Percentiles rank a stretch among this genome's conserved stretches.
Conservation (phyloP, 441 rosid genomes). For the Adansonia madagascariensis region DNA sequence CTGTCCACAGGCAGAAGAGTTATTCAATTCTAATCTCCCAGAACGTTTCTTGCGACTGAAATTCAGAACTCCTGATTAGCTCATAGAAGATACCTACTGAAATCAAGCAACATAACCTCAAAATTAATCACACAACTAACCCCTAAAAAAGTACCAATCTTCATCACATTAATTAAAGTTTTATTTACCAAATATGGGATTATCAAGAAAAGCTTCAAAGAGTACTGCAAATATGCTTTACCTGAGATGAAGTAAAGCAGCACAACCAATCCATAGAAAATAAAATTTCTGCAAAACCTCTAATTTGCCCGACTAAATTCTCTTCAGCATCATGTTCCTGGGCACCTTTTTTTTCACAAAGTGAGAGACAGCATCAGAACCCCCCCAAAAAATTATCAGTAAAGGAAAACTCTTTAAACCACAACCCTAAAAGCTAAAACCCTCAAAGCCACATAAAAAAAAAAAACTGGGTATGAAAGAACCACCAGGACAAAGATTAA, state of each 20-base stretch:
- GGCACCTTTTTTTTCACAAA: slow-evolving; percentile 27
- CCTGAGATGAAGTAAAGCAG: slow-evolving; percentile 70
- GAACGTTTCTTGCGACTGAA: slow-evolving; percentile 23
- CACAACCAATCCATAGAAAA: slow-evolving; percentile 63
- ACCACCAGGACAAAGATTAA: slow-evolving; percentile 39
- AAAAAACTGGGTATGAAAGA: slow-evolving; percentile 34
- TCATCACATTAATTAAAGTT: neutral
- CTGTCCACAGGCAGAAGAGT: slow-evolving; percentile 11
- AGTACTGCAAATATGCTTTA: slow-evolving; percentile 25
- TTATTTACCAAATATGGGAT: slow-evolving; percentile 4
- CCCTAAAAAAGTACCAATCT: neutral
- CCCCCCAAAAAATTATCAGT: slow-evolving; percentile 21
- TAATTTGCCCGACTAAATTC: slow-evolving; percentile 34
- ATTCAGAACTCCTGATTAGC: slow-evolving; percentile 16
- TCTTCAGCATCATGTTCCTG: slow-evolving; percentile 34
- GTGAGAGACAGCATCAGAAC: slow-evolving; percentile 43
- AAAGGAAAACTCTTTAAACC: slow-evolving; percentile 28
- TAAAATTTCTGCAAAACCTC: slow-evolving; percentile 34
- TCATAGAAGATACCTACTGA: slow-evolving; percentile 8
- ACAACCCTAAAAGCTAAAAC: slow-evolving; percentile 32
- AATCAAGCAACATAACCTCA: slow-evolving; percentile 1
- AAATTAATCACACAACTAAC: neutral
- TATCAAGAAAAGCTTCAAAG: slow-evolving; percentile 12
- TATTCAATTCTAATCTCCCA: slow-evolving; percentile 11
- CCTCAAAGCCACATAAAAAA: slow-evolving; percentile 11